Evolutionary conservation across 495 filamentous ascomycete species (phyloP), one percentile per base, ranked within the genome.

Genomic region (Hapsidospora chrysogenum): DNA sequence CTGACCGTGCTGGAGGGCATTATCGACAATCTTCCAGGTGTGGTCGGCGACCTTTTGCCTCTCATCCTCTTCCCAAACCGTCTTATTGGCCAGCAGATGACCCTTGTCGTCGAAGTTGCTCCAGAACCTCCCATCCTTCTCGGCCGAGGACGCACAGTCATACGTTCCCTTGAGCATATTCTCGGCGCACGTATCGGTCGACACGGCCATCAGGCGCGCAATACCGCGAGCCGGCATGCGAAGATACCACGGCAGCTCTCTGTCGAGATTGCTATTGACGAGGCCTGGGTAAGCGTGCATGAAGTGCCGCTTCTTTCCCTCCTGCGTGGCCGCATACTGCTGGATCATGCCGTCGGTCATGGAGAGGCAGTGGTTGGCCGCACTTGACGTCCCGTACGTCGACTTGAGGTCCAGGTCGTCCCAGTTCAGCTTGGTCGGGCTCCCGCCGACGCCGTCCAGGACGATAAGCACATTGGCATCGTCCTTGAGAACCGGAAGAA

Each of bases 331-430:
- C 9, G 45, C 45, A 30, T 41, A 42, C 10, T 31, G 33, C 35
- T 45, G 42, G 11, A 45, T 18, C 42, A 48, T 48, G 23, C 10
- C 30, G 23, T 48, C 45, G 18, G 19, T 45, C 45, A 48, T 48
- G 10, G 36, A 18, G 2, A 42, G 18, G 34, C 45, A 45, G 27
- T 48, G 45, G 17, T 42, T 23, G 1, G 45, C 42, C 18, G 45
- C 39, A n/a, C 35, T 45, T 1, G 13, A 16, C 15, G 45, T 17
- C 31, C 39, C 35, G 39, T 29, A 45, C 14, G 14, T 18, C 9
- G 7, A 38, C 35, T 48, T 45, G 9, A 48, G 34, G 13, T 45
- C 45, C 13, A 48, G 39, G 21, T 48, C 45, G 17, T 48, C 40
- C 45, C 42, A 48, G 20, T 38, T 35, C 10, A 48, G 39, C 33